These are phyloP conservation scores for Gossypioides kirkii DNA, from an alignment of 345 rosid genomes.

Conservation along the genomic window DNA sequence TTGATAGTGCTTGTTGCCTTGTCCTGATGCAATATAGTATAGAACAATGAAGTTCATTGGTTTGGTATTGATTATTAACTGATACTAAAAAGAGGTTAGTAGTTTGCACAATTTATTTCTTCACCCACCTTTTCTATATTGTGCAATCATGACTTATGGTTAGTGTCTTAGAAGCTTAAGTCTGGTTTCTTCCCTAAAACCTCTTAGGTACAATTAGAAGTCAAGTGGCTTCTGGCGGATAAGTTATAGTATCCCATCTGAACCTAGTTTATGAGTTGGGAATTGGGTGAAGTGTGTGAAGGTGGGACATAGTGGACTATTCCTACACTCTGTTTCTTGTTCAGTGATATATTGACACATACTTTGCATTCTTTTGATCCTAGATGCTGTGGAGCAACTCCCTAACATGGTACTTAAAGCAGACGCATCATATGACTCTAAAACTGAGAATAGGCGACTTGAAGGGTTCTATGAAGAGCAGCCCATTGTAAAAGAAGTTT, in stretches of 20 bases:
- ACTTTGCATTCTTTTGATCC: slow-evolving; percentile 26
- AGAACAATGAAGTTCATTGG: not conserved
- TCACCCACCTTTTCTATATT: no score
- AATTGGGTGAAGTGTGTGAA: slow-evolving; percentile 1
- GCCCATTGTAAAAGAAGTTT: slow-evolving; percentile 47
- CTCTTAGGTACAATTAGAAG: not conserved
- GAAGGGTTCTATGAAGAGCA: slow-evolving; percentile 76
- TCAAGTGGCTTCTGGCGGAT: slow-evolving; percentile 9
- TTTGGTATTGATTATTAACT: not conserved
- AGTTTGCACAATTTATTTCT: not conserved
- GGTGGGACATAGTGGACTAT: slow-evolving; percentile 9
- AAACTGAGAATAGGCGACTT: slow-evolving; percentile 33
- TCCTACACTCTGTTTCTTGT: slow-evolving; percentile 1
- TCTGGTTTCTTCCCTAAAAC: not conserved
- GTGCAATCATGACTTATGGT: not conserved
- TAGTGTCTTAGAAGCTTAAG: not conserved
- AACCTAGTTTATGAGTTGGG: not conserved
- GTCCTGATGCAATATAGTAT: not conserved
- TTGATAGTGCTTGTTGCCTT: no score
- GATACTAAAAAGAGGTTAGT: not conserved
- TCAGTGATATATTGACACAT: slow-evolving; percentile 16
- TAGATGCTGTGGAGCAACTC: slow-evolving; percentile 57
- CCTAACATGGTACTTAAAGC: slow-evolving; percentile 45
- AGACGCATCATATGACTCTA: slow-evolving; percentile 33
- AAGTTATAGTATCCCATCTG: slow-evolving; percentile 20